Evolutionary conservation across 805 yeast species (phyloP), one percentile per base, ranked within the genome.

Genomic region (Sugiyamaella qingdaonensis): DNA sequence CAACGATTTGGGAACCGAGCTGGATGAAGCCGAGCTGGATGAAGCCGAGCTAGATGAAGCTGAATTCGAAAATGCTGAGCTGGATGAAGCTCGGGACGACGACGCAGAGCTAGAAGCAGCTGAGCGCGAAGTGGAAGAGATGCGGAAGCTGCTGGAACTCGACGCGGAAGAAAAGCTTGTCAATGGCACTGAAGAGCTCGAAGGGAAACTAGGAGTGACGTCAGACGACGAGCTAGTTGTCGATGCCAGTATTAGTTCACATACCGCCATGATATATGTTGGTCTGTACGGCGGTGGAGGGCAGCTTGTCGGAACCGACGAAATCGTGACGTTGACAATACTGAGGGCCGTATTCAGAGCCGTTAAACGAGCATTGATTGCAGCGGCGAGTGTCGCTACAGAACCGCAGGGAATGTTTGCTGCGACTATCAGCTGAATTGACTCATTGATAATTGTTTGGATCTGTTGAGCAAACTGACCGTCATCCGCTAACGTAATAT

Each of bases 251-350:
- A 42, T 27, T 7, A 42, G 8, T 14, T 19, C 13, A 42, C 46
- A 42, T 13, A 42, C 46, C 13, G 11, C n/a, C 10, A 42, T 42
- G 14, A 42, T 27, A 8, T 19, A 42, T 8, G 9, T 42, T 13
- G 50, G 10, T 10, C 39, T 7, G 10, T 11, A 8, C 14, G 27
- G 50, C 10, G 41, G 19, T 19, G 49, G 10, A 9, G 43, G 29
- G 18, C 42, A 33, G n/a, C n/a, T 36, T 35, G 31, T 36, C 10
- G 41, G 42, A 36, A 33, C 44, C 41, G 46, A 50, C 45, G 31
- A 45, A 42, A 49, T 49, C 43, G 50, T 49, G 41, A 34, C 9
- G 13, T 9, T 7, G 8, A 27, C 10, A 13, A 27, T 9, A 14
- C n/a, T 19, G 13, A 42, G 8, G 8, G 46, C 29, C 9, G 18